phyloP scores from a whole-genome alignment of 768 basidiomycete genomes.

The Podaxis sp. region DNA sequence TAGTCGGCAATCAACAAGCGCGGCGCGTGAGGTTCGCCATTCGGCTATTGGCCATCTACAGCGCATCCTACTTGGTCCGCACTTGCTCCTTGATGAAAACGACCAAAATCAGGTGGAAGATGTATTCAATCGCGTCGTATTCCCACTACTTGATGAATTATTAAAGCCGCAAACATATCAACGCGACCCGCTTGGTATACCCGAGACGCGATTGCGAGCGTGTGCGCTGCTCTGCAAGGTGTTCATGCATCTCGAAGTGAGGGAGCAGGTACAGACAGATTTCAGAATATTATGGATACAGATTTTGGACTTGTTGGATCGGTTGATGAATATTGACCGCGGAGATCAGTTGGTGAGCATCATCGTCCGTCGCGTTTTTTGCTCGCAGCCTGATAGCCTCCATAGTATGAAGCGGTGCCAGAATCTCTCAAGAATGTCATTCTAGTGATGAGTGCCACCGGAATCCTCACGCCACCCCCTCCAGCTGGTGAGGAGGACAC shows the following conservation, averaged over 20 bases:
- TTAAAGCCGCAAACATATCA: conserved; percentile 77
- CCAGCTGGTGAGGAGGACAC: conserved; percentile 35
- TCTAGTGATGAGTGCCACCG: conserved; percentile 90
- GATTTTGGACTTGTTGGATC: conserved; percentile 84
- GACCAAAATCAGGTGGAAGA: conserved; percentile 67
- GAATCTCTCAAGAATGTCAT: conserved; percentile 97
- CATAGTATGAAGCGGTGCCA: conserved; percentile 88
- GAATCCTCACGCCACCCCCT: conserved; percentile 66
- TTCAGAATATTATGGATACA: conserved; percentile 81
- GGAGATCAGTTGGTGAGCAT: conserved; percentile 79
- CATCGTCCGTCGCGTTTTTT: background rate
- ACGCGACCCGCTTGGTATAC: conserved; percentile 82
- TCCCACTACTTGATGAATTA: conserved; percentile 89
- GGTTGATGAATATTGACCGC: conserved; percentile 82
- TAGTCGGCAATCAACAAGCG: conserved; percentile 77
- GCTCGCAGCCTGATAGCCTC: background rate
- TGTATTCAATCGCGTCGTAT: conserved; percentile 84
- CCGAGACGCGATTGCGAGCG: conserved; percentile 84
- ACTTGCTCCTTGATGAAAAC: conserved; percentile 54
- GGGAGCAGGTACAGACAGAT: conserved; percentile 58
- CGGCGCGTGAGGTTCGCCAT: conserved; percentile 81
- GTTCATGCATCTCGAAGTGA: conserved; percentile 90
- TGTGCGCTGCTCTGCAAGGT: conserved; percentile 91
- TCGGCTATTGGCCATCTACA: conserved; percentile 76
- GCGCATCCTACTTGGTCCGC: conserved; percentile 76